Conservation (phyloP, 208 protist genomes). For the Borovskyia barvae region DNA sequence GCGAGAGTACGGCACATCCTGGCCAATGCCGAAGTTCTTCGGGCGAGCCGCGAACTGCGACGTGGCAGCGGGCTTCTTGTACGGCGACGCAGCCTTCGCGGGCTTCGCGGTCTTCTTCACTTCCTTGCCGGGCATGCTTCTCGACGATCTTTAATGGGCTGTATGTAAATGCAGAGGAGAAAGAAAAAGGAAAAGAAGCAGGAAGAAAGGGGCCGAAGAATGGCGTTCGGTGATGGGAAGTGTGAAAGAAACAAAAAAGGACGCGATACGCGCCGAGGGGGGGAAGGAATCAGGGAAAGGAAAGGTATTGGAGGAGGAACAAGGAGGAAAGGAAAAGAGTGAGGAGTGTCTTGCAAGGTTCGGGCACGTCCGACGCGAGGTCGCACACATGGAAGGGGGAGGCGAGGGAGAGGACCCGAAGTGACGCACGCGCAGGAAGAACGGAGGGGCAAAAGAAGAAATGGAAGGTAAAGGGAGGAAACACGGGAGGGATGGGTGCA, state of each 20-base stretch:
- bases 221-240: background rate
- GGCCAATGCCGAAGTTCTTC: constrained; percentile 93
- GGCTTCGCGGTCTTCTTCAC: constrained; percentile 72
- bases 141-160: background rate
- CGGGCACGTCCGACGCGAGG: too few species aligned
- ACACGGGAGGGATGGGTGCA: too few species aligned
- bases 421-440: too few species aligned
- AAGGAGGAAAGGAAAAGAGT: background rate
- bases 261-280: background rate
- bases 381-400: too few species aligned
- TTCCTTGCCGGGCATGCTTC: constrained; percentile 85
- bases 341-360: too few species aligned
- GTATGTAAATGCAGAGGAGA: background rate
- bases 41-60: constrained; percentile 79
- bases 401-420: too few species aligned
- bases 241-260: constrained; percentile 3
- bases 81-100: constrained; percentile 72
- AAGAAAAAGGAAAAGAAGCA: background rate
- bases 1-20: constrained; percentile 91
- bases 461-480: too few species aligned
- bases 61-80: constrained; percentile 65
- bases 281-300: too few species aligned
- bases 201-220: constrained; percentile 1
- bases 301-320: constrained; percentile 8
- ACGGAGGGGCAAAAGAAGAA: too few species aligned